These are phyloP conservation scores for Ceriops tagal DNA, from an alignment of 345 rosid species.

Conservation along the genomic window DNA sequence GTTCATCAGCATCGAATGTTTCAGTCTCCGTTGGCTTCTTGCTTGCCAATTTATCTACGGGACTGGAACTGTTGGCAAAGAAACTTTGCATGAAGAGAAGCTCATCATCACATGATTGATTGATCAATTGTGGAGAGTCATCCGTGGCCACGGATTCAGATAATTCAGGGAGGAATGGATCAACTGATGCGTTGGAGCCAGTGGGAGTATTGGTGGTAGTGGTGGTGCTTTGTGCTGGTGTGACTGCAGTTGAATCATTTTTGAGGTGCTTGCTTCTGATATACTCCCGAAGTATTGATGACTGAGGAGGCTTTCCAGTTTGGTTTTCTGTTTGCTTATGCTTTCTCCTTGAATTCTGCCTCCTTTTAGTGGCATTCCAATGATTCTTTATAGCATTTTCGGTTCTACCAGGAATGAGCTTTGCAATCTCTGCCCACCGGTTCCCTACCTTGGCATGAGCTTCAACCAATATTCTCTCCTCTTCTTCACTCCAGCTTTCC, in stretches of 20 bases:
- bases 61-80: conserved; percentile 33
- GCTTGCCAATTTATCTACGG: conserved; percentile 20
- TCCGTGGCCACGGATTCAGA: conserved; percentile 23
- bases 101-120: conserved; percentile 57
- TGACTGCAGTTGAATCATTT: conserved; percentile 10
- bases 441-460: conserved; percentile 78
- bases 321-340: conserved; percentile 37
- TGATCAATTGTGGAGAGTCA: conserved; percentile 28
- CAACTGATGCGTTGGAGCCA: conserved; percentile 31
- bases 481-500: conserved; percentile 92
- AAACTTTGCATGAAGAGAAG: conserved; percentile 59
- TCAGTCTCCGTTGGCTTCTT: conserved; percentile 8
- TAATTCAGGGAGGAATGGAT: conserved; percentile 41
- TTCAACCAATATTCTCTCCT: conserved; percentile 65
- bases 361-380: conserved; percentile 89
- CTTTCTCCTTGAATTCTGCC: conserved; percentile 71
- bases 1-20: too few relatives aligned
- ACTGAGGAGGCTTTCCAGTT: conserved; percentile 36
- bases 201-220: conserved; percentile 31
- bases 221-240: conserved; percentile 16
- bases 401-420: conserved; percentile 72
- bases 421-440: conserved; percentile 95
- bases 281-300: conserved; percentile 80
- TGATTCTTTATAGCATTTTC: conserved; percentile 93
- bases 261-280: conserved; percentile 47